Evolutionary conservation across 208 protist genomes (phyloP).

Genomic region (Lotmaria passim): DNA sequence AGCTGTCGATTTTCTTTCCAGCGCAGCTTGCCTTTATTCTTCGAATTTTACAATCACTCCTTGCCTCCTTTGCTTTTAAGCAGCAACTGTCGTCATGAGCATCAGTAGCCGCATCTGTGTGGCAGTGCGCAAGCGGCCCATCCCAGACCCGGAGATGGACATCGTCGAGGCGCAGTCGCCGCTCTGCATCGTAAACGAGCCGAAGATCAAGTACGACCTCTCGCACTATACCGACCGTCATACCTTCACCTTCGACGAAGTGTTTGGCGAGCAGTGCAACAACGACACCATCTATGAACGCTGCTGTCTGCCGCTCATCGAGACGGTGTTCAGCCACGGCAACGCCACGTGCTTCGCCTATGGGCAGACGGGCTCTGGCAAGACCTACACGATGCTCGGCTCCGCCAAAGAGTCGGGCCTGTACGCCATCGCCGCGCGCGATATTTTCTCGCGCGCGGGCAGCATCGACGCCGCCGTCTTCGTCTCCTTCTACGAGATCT

Average conservation of each 20-base stretch:
- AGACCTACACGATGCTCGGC: constrained; percentile 95
- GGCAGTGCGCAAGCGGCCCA: constrained; percentile 90
- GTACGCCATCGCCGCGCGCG: constrained; percentile 94
- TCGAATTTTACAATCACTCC: constrained; percentile 7
- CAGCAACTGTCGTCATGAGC: constrained; percentile 36
- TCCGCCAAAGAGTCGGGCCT: constrained; percentile 87
- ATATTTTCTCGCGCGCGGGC: constrained; percentile 92
- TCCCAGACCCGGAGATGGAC: constrained; percentile 72
- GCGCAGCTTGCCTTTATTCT: constrained; percentile 30
- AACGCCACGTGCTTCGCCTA: constrained; percentile 98
- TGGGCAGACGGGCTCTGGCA: constrained; percentile 97
- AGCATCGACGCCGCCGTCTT: constrained; percentile 67
- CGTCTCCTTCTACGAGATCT: constrained; percentile 97
- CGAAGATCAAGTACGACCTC: constrained; percentile 96
- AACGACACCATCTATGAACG: constrained; percentile 94
- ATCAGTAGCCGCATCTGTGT: constrained; percentile 88
- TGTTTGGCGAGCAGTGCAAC: constrained; percentile 90
- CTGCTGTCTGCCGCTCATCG: constrained; percentile 94
- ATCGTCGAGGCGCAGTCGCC: constrained; percentile 84
- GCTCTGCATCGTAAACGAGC: constrained; percentile 88
- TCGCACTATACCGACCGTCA: constrained; percentile 96
- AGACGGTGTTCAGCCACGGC: constrained; percentile 95
- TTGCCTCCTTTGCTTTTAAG: not conserved
- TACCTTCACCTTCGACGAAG: constrained; percentile 96
- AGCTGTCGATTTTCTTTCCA: too few relatives aligned